A percentile compares a stretch with the other conserved stretches of the same genome.
These are phyloP conservation scores for Citrus glauca DNA, from an alignment of 345 rosid species.

Conservation along the genomic window DNA sequence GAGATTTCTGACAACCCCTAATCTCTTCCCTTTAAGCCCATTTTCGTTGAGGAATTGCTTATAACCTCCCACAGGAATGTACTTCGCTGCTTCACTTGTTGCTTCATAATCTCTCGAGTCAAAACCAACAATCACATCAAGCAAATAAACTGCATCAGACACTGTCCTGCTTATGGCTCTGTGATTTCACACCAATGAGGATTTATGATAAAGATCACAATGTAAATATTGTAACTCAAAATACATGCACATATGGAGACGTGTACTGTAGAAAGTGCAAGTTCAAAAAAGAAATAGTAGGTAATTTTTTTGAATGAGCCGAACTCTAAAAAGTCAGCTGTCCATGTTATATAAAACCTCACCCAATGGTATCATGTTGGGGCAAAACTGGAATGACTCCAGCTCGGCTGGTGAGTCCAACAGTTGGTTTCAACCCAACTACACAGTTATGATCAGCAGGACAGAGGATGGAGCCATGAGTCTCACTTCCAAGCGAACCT, in stretches of 20 bases:
- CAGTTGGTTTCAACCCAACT: constrained; percentile 29
- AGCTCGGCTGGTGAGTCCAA: constrained; percentile 30
- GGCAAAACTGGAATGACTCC: constrained; percentile 27
- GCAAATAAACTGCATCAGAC: constrained; percentile 56
- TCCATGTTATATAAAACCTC: background rate
- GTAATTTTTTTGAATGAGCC: background rate
- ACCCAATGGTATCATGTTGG: constrained; percentile 30
- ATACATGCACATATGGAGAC: background rate
- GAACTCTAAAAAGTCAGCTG: background rate
- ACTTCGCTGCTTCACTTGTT: constrained; percentile 35
- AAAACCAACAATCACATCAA: constrained; percentile 57
- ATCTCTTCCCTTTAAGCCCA: constrained; percentile 35
- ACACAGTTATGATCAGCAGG: constrained; percentile 27
- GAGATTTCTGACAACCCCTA: constrained; percentile 27
- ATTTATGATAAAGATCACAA: background rate
- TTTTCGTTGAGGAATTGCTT: constrained; percentile 27
- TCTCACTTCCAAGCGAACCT: constrained; percentile 25
- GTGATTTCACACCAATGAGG: constrained; percentile 8
- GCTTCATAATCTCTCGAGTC: constrained; percentile 47
- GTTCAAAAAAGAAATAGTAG: background rate
- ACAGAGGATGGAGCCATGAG: constrained; percentile 25
- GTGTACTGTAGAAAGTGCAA: background rate
- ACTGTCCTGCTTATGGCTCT: constrained; percentile 65
- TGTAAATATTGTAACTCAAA: background rate
- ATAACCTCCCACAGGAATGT: constrained; percentile 46